phyloP scores from a whole-genome alignment of 257 asterid species.

The Gentiana macrophylla region DNA sequence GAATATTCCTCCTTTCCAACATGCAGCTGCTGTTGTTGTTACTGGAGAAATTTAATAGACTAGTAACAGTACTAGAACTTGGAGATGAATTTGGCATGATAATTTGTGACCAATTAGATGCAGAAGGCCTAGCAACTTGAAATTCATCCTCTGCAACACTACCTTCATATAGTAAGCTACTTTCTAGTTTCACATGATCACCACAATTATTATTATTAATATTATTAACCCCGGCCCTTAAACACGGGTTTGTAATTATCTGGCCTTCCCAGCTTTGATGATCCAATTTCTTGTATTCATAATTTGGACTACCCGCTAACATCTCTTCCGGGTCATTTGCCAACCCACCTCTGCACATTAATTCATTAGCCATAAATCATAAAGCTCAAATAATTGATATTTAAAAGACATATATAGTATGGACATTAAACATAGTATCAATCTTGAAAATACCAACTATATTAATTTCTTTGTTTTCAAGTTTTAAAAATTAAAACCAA shows the following conservation, averaged over 20 bases:
- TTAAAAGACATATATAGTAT: too few species aligned
- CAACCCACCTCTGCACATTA: slow-evolving; percentile 41
- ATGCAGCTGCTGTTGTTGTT: slow-evolving; percentile 5
- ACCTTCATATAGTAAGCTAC: slow-evolving; percentile 22
- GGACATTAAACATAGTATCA: too few species aligned
- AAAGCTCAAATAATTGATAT: too few species aligned
- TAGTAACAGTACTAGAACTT: slow-evolving; percentile 46
- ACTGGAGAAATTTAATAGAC: slow-evolving; percentile 44
- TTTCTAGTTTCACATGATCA: slow-evolving; percentile 52
- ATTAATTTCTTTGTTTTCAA: too few species aligned
- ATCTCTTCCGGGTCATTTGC: slow-evolving; percentile 36
- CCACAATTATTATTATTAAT: slow-evolving; percentile 9
- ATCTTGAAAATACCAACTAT: too few species aligned
- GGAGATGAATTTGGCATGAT: slow-evolving; percentile 46
- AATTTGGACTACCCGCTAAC: slow-evolving; percentile 31
- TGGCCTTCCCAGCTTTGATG: slow-evolving; percentile 54
- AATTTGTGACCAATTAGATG: slow-evolving; percentile 22
- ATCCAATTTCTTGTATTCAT: slow-evolving; percentile 55
- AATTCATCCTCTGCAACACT: slow-evolving; percentile 11
- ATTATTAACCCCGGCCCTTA: slow-evolving; percentile 21
- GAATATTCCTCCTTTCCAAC: slow-evolving; percentile 19
- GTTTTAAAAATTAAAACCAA: too few species aligned
- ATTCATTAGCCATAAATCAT: neutral
- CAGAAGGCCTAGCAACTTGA: slow-evolving; percentile 19
- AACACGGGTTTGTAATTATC: slow-evolving; percentile 25